These are phyloP conservation scores for Rhynchospora tenuis DNA, from an alignment of 176 grass and related monocot species.

Conservation along the genomic window DNA sequence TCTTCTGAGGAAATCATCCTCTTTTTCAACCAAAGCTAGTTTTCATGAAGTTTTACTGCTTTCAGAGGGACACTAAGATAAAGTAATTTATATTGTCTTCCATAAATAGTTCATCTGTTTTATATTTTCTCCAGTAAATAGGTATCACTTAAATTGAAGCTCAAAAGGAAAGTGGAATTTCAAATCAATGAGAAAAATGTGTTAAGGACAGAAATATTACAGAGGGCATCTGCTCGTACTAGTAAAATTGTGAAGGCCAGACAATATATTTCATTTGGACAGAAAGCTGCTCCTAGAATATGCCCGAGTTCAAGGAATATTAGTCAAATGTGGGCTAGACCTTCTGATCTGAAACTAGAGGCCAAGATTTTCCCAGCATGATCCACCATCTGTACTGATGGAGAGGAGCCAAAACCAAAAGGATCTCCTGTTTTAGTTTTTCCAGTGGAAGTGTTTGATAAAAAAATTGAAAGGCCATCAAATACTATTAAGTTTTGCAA, in stretches of 20 bases:
- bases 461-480: neutral
- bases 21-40: too few relatives aligned
- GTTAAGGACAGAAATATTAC: neutral
- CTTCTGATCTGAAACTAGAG: neutral
- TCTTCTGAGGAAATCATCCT: too few relatives aligned
- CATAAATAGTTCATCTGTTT: neutral
- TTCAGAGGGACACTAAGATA: neutral
- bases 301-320: neutral
- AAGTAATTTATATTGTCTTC: neutral
- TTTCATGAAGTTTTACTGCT: neutral
- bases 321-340: neutral
- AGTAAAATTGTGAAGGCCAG: neutral
- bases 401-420: neutral
- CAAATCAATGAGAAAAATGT: neutral
- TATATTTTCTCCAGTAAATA: neutral
- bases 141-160: neutral
- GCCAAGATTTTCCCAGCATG: neutral
- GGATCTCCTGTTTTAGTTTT: too few relatives aligned
- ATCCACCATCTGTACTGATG: neutral
- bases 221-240: neutral
- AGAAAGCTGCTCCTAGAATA: neutral
- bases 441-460: neutral
- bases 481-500: too few relatives aligned
- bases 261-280: neutral
- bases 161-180: neutral